Evolutionary conservation across 2,329 filamentous ascomycete genomes (phyloP).

Genomic region (Clarireedia monteithiana): DNA sequence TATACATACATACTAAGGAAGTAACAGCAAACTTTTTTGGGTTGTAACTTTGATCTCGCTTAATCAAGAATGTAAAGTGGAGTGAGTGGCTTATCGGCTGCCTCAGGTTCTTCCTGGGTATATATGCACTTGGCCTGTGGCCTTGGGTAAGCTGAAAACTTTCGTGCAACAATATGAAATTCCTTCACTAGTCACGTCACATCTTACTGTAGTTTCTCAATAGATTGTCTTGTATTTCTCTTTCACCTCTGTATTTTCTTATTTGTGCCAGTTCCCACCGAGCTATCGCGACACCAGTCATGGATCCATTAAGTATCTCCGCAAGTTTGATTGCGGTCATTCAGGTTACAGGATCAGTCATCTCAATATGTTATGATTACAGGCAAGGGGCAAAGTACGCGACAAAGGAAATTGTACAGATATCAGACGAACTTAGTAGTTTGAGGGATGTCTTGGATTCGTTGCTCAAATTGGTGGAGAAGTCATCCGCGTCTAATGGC

Average conservation of each 20-base stretch:
- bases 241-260: neutral
- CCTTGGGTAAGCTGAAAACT: too few species aligned
- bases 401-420: slow-evolving; percentile 14
- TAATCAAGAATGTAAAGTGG: too few species aligned
- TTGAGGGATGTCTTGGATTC: slow-evolving; percentile 15
- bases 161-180: too few species aligned
- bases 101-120: too few species aligned
- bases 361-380: slow-evolving; percentile 21
- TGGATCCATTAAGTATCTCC: slow-evolving; percentile 20
- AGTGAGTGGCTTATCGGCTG: too few species aligned
- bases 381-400: slow-evolving; percentile 13
- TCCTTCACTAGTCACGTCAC: too few species aligned
- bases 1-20: too few species aligned
- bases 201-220: neutral
- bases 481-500: neutral
- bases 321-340: slow-evolving; percentile 19
- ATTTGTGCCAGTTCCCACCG: neutral
- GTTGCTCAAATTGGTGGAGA: slow-evolving; percentile 17
- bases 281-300: neutral
- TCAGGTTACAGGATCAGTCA: slow-evolving; percentile 16
- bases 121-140: too few species aligned
- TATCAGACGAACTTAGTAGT: slow-evolving; percentile 15
- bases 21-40: too few species aligned
- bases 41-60: too few species aligned
- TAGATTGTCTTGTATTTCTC: neutral